Percentiles rank a stretch among this genome's conserved stretches.
These are phyloP conservation scores for Cercospora sp. DNA, from an alignment of 2,329 filamentous ascomycete genomes.

Conservation along the genomic window DNA sequence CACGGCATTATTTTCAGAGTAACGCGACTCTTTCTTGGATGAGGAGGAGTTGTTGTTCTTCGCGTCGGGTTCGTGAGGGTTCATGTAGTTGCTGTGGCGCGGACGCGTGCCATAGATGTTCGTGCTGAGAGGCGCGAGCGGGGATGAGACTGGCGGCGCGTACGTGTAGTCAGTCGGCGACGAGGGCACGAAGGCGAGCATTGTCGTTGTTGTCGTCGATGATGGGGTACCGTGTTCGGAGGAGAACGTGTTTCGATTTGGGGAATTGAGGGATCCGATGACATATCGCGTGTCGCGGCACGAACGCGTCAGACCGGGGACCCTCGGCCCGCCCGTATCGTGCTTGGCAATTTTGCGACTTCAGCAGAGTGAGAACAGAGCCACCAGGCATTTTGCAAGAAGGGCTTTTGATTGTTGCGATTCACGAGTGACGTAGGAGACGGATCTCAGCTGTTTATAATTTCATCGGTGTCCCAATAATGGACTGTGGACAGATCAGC, in stretches of 20 bases:
- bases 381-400: not conserved
- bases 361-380: not conserved
- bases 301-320: conserved; percentile 3
- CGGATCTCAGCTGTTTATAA: not conserved
- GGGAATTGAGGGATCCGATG: not conserved
- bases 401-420: not conserved
- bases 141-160: conserved; percentile 42
- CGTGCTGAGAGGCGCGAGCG: conserved; percentile 47
- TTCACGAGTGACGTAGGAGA: not conserved
- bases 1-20: not conserved
- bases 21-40: not conserved
- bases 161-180: conserved; percentile 28
- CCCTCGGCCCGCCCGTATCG: not conserved
- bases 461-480: not conserved
- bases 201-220: not conserved
- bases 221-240: not conserved
- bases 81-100: conserved; percentile 19
- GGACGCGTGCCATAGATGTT: conserved; percentile 38
- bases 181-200: conserved; percentile 23
- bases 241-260: not conserved
- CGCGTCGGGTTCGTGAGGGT: conserved; percentile 3
- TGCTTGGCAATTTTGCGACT: not conserved
- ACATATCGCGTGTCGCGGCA: conserved; percentile 7
- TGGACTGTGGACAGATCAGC: not conserved
- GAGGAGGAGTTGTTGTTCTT: conserved; percentile 16